Conservation (phyloP, 2,329 filamentous ascomycete species). For the Zasmidium cellare region DNA sequence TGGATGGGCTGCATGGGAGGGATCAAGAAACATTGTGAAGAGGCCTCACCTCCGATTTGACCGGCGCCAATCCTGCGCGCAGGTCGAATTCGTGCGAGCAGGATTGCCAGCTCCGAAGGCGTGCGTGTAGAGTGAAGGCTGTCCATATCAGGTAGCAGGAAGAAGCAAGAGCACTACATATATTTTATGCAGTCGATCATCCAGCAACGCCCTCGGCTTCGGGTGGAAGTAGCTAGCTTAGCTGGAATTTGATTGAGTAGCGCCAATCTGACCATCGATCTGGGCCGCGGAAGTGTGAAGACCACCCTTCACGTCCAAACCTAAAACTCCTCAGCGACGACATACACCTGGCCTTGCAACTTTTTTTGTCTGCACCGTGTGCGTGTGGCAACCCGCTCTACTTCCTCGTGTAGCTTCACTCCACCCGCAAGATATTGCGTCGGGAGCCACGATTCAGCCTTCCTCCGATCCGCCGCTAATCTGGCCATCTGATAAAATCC, state of each 20-base stretch:
- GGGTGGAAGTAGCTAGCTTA: too few species aligned
- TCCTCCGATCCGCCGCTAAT: neutral
- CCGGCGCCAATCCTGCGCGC: neutral
- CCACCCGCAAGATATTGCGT: neutral
- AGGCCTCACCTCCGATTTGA: neutral
- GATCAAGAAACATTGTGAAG: neutral
- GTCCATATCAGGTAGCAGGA: too few species aligned
- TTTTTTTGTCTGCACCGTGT: neutral
- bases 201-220: too few species aligned
- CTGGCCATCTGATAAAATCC: neutral
- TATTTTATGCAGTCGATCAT: too few species aligned
- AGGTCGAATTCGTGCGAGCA: neutral
- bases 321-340: neutral
- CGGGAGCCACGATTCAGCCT: neutral
- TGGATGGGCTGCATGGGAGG: neutral
- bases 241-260: too few species aligned
- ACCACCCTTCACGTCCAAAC: too few species aligned
- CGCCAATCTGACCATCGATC: too few species aligned
- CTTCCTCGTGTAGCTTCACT: neutral
- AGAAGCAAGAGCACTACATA: neutral
- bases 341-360: neutral
- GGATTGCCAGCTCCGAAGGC: neutral
- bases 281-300: neutral
- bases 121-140: too few species aligned
- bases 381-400: neutral